These are phyloP conservation scores for Hyphopichia khmerensis DNA, from an alignment of 1,139 yeast species.

Conservation along the genomic window DNA sequence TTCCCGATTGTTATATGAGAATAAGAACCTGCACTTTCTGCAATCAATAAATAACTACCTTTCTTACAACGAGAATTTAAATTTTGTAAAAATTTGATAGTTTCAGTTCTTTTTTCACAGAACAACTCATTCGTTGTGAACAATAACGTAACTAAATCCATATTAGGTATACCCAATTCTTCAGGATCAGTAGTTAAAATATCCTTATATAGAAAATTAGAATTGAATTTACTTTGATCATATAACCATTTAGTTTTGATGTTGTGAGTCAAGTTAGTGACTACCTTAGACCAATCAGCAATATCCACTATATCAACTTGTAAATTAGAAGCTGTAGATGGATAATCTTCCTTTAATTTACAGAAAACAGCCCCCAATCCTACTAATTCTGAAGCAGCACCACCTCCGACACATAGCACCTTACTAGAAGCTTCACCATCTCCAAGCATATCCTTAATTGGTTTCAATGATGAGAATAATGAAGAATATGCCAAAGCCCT, in stretches of 20 bases:
- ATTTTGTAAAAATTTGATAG: slow-evolving; percentile 58
- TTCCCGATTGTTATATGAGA: slow-evolving; percentile 76
- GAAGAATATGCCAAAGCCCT: slow-evolving; percentile 74
- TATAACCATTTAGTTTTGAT: slow-evolving; percentile 55
- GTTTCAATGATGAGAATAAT: slow-evolving; percentile 52
- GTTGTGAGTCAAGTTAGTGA: slow-evolving; percentile 40
- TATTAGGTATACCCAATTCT: slow-evolving; percentile 13
- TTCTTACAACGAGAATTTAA: slow-evolving; percentile 45
- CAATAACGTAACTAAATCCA: slow-evolving; percentile 61
- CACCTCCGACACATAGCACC: slow-evolving; percentile 78
- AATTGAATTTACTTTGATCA: slow-evolving; percentile 32
- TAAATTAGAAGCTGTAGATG: slow-evolving; percentile 33
- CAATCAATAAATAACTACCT: slow-evolving; percentile 64
- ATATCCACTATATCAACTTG: slow-evolving; percentile 64
- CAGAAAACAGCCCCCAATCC: slow-evolving; percentile 65
- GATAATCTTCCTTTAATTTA: slow-evolving; percentile 41
- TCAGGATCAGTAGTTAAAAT: slow-evolving; percentile 25
- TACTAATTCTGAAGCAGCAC: slow-evolving; percentile 82
- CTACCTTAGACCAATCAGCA: slow-evolving; percentile 70
- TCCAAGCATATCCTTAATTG: slow-evolving; percentile 36
- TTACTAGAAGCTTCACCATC: slow-evolving; percentile 29
- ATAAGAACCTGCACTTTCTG: slow-evolving; percentile 90
- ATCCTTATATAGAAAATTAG: slow-evolving; percentile 54
- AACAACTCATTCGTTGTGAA: slow-evolving; percentile 85
- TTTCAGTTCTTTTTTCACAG: slow-evolving; percentile 60